phyloP scores from a whole-genome alignment of 2,329 filamentous ascomycete species.

The Fusarium sp. region DNA sequence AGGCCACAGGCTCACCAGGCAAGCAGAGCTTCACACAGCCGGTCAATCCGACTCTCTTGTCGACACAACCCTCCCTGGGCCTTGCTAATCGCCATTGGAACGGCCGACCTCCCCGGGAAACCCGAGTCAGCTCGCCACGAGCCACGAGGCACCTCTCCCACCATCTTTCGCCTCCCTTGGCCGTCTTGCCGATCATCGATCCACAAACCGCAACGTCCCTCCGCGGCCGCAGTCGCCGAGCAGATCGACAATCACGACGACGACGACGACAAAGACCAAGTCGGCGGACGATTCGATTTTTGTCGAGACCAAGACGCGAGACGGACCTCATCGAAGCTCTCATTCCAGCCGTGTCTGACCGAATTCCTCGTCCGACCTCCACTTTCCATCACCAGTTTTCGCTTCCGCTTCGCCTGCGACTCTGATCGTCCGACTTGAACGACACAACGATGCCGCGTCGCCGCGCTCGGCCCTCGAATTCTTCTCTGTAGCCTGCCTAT shows the following conservation, averaged over 20 bases:
- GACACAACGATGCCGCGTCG: slow-evolving; percentile 49
- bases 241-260: slow-evolving; percentile 10
- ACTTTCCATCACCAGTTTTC: slow-evolving; percentile 20
- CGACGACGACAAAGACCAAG: slow-evolving; percentile 2
- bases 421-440: slow-evolving; percentile 26
- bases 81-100: slow-evolving; percentile 4
- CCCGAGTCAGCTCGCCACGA: slow-evolving; percentile 40
- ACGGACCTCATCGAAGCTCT: slow-evolving; percentile 11
- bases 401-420: slow-evolving; percentile 15
- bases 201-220: slow-evolving; percentile 37
- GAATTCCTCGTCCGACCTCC: not conserved
- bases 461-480: slow-evolving; percentile 34
- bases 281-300: slow-evolving; percentile 10
- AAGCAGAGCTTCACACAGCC: slow-evolving; percentile 8
- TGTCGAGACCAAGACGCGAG: slow-evolving; percentile 10
- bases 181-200: slow-evolving; percentile 44
- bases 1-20: slow-evolving; percentile 6
- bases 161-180: slow-evolving; percentile 40
- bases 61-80: not conserved
- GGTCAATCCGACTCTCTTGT: not conserved
- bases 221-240: slow-evolving; percentile 18
- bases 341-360: not conserved
- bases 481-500: slow-evolving; percentile 47
- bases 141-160: slow-evolving; percentile 14
- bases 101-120: slow-evolving; percentile 24